These are phyloP conservation scores for Poa annua DNA, from an alignment of 176 grass and related monocot genomes.

Conservation along the genomic window DNA sequence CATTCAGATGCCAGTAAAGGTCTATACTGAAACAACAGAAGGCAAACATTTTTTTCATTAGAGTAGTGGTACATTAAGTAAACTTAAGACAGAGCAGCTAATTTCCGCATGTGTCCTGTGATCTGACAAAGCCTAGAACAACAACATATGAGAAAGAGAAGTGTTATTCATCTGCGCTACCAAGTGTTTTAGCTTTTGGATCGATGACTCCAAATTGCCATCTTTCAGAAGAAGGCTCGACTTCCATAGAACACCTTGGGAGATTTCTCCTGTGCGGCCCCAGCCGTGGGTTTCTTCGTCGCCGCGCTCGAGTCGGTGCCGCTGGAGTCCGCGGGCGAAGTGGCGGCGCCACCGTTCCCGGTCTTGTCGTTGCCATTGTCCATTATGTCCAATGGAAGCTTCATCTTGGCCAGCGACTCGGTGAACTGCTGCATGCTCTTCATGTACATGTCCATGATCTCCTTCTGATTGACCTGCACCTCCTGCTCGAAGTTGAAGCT, in stretches of 20 bases:
- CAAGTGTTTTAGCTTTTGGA: slow-evolving; percentile 46
- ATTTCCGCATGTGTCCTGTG: slow-evolving; percentile 26
- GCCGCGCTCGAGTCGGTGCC: slow-evolving; percentile 47
- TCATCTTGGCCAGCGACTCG: slow-evolving; percentile 94
- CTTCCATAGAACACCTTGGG: slow-evolving; percentile 98
- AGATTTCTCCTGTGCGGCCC: slow-evolving; percentile 59
- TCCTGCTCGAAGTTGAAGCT: slow-evolving; percentile 79
- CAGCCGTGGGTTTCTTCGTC: slow-evolving; percentile 46
- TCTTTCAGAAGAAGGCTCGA: slow-evolving; percentile 88
- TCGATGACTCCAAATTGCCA: slow-evolving; percentile 51
- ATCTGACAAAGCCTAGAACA: slow-evolving; percentile 53
- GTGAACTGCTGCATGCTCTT: slow-evolving; percentile 99
- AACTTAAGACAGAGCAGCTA: slow-evolving; percentile 47
- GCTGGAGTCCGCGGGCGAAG: slow-evolving; percentile 32
- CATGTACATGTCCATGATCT: slow-evolving; percentile 99
- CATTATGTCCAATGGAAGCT: slow-evolving; percentile 78
- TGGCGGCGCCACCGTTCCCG: slow-evolving; percentile 8
- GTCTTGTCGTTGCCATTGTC: slow-evolving; percentile 51
- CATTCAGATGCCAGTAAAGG: neutral
- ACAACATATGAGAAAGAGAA: slow-evolving; percentile 51
- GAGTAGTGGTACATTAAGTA: slow-evolving; percentile 50
- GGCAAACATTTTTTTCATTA: slow-evolving; percentile 42
- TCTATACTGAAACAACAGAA: slow-evolving; percentile 28
- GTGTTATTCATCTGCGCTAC: slow-evolving; percentile 58
- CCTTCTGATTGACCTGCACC: slow-evolving; percentile 76